Evolutionary conservation across 2,329 filamentous ascomycete species (phyloP).

Genomic region (Rugonectria rugulosa): DNA sequence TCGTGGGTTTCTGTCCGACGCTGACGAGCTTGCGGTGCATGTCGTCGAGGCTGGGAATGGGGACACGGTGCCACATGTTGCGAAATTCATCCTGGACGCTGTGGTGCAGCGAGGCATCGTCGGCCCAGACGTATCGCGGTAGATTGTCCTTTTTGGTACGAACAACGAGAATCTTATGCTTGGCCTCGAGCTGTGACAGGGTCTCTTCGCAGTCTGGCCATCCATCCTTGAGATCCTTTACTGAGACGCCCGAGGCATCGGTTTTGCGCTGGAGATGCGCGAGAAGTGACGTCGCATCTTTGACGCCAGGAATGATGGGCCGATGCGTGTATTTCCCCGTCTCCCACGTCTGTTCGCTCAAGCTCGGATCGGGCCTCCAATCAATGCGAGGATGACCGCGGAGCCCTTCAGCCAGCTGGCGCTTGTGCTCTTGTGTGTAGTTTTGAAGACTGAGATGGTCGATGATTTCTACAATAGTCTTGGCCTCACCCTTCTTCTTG

Average conservation of each 20-base stretch:
- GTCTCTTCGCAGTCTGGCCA: slow-evolving; percentile 86
- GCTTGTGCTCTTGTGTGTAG: slow-evolving; percentile 67
- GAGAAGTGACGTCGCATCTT: slow-evolving; percentile 78
- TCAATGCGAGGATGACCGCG: slow-evolving; percentile 67
- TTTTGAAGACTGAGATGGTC: slow-evolving; percentile 78
- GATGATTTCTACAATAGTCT: slow-evolving; percentile 79
- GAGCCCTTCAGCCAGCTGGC: slow-evolving; percentile 72
- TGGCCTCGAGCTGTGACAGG: slow-evolving; percentile 78
- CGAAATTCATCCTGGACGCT: slow-evolving; percentile 84
- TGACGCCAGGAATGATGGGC: slow-evolving; percentile 82
- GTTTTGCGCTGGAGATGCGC: slow-evolving; percentile 81
- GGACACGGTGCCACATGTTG: slow-evolving; percentile 81
- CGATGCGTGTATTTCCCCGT: slow-evolving; percentile 82
- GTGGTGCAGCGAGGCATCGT: slow-evolving; percentile 81
- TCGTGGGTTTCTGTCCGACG: slow-evolving; percentile 84
- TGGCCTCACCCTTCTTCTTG: slow-evolving; percentile 72
- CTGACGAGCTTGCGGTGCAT: slow-evolving; percentile 79
- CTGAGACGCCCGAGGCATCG: slow-evolving; percentile 80
- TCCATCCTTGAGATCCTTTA: slow-evolving; percentile 94
- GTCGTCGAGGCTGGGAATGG: slow-evolving; percentile 77
- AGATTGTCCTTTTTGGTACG: slow-evolving; percentile 92
- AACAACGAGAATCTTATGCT: slow-evolving; percentile 83
- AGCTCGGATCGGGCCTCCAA: slow-evolving; percentile 62
- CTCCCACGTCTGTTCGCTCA: slow-evolving; percentile 72
- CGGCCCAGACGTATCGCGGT: slow-evolving; percentile 85